Evolutionary conservation across 257 asterid species (phyloP).

Genomic region (Rehmannia glutinosa): DNA sequence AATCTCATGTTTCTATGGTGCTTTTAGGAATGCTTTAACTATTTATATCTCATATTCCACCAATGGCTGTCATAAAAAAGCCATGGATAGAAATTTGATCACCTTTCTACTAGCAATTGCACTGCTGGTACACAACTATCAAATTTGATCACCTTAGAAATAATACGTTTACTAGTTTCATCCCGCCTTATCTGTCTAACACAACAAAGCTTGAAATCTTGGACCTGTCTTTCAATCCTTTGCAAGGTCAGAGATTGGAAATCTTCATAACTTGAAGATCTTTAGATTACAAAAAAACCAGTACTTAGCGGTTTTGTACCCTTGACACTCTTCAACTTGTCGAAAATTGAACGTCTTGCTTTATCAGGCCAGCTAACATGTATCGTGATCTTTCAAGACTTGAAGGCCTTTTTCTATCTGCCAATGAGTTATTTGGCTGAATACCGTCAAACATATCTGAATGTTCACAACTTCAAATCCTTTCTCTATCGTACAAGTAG

Average conservation of each 20-base stretch:
- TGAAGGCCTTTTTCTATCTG: background rate
- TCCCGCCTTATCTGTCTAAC: conserved; percentile 19
- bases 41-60: background rate
- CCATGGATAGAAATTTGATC: background rate
- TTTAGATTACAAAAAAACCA: background rate
- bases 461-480: conserved; percentile 15
- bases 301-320: background rate
- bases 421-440: conserved; percentile 13
- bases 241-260: background rate
- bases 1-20: background rate
- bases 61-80: background rate
- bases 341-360: background rate
- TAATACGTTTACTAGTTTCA: conserved; percentile 10
- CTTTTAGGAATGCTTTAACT: background rate
- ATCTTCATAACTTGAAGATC: background rate
- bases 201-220: conserved; percentile 7
- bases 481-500: conserved; percentile 8
- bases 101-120: background rate
- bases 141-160: conserved; percentile 6
- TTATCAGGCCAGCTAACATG: background rate
- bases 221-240: conserved; percentile 13
- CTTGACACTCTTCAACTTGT: background rate
- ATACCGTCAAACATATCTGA: conserved; percentile 22
- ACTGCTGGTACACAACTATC: background rate
- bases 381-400: conserved; percentile 10